Conservation (phyloP, 1,139 yeast genomes). For the Pichia sp. region DNA sequence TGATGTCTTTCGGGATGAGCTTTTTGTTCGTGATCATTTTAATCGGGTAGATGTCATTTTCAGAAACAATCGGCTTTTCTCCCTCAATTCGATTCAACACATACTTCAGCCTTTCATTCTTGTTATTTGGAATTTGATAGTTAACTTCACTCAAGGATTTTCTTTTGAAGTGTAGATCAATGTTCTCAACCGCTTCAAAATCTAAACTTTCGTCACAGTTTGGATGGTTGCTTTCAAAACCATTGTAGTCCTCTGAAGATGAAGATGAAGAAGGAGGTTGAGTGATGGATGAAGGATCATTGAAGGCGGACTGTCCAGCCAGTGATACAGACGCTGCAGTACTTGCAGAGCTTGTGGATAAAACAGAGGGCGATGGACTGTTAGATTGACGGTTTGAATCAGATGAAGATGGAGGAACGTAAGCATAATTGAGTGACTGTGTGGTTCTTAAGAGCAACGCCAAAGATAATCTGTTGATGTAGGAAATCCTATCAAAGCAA, state of each 20-base stretch:
- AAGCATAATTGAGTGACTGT: constrained; percentile 4
- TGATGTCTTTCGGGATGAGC: constrained; percentile 20
- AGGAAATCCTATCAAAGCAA: constrained; percentile 23
- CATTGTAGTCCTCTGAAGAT: background rate
- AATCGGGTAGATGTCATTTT: constrained; percentile 24
- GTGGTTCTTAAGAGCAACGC: constrained; percentile 20
- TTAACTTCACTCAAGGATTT: constrained; percentile 4
- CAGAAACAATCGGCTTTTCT: constrained; percentile 15
- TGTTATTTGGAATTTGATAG: constrained; percentile 19
- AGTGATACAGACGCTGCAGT: background rate
- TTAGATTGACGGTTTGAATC: background rate
- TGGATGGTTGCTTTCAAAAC: background rate
- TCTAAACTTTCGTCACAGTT: background rate
- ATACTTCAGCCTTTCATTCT: constrained; percentile 13
- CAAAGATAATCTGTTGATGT: constrained; percentile 27
- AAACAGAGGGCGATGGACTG: background rate
- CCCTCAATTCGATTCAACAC: constrained; percentile 21
- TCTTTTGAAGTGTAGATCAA: constrained; percentile 3
- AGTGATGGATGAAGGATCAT: background rate
- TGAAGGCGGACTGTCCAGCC: background rate
- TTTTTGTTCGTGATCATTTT: constrained; percentile 19
- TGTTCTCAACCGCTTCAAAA: background rate
- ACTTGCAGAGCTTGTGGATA: background rate
- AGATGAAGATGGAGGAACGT: background rate
- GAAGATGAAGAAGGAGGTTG: background rate